Base-by-base conservation (phyloP, 2,329 filamentous ascomycete genomes). In the Alternaria hordeiaustralica region DNA sequence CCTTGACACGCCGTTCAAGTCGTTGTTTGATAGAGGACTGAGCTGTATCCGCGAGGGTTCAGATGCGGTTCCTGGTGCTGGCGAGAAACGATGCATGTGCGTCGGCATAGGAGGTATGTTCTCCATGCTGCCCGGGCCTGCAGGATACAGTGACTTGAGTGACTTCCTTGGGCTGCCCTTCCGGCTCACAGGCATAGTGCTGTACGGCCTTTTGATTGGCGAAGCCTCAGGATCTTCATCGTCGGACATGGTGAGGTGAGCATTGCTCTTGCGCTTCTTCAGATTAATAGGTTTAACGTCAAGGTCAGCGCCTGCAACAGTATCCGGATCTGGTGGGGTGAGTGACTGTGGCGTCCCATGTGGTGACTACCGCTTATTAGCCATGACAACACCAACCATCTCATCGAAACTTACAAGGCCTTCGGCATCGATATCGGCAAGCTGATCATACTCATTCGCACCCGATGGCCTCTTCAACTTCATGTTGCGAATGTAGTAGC, bases 401-500 rank as follows among this genome's bases (percentile, higher is more conserved):
- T 15, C 26, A 53, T 36, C 12, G 10, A 12, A 54, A 65, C 72
- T 68, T 66, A 70, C 67, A 25, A 63, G 58, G 41, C 65, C 70
- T 12, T 77, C 74, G 13, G 66, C 68, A 43, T 79, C 77, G 6
- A 76, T 69, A 21, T 78, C 77, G 28, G 73, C 73, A 33, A 76
- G 65, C 11, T 71, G 68, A 18, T 78, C 76, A 63, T 74, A 73
- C 9, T 78, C 76, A 45, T 72, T 74, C 36, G 68, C 70, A 25
- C 69, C 67, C 7, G 76, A 78, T 4, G 73, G 71, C 33, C 75
- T 68, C 66, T 79, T 79, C 6, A 79, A 71, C 66, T 78, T 78
- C 75, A 77, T 78, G 64, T 79, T 79, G 25, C 77, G 70, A 28
- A 78, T 78, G 55, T 78, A 78, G 58, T 79, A 78, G 66, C 77